Evolutionary conservation across 2,329 filamentous ascomycete species (phyloP).

Genomic region (Pezicula neosporulosa): DNA sequence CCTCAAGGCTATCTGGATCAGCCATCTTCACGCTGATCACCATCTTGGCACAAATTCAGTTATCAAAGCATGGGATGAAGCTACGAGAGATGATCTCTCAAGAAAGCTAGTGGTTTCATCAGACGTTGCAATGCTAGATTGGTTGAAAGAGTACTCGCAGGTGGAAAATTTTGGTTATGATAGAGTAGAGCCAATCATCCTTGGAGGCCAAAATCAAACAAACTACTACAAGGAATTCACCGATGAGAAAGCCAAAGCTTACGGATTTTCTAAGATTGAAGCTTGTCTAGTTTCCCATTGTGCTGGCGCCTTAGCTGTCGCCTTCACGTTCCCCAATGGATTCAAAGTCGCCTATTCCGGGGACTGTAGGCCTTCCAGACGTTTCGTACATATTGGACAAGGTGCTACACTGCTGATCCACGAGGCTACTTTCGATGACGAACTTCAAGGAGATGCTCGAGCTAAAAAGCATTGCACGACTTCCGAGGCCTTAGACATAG

Average conservation of each 20-base stretch:
- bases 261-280: constrained; percentile 64
- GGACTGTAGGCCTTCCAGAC: constrained; percentile 76
- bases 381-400: constrained; percentile 68
- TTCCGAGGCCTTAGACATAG: constrained; percentile 77
- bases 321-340: constrained; percentile 72
- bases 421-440: constrained; percentile 94
- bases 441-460: constrained; percentile 70
- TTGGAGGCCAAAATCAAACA: constrained; percentile 8
- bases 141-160: constrained; percentile 74
- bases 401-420: constrained; percentile 84
- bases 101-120: constrained; percentile 63
- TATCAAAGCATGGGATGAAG: constrained; percentile 75
- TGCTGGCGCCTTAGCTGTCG: constrained; percentile 70
- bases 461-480: constrained; percentile 92
- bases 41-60: constrained; percentile 81
- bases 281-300: constrained; percentile 75
- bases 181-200: constrained; percentile 28
- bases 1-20: constrained; percentile 84
- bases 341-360: constrained; percentile 93
- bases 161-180: constrained; percentile 75
- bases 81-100: constrained; percentile 35
- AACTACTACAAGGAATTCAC: constrained; percentile 30
- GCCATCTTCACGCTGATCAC: constrained; percentile 94
- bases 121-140: constrained; percentile 66
- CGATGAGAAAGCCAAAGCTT: constrained; percentile 40